Base-by-base conservation (phyloP, 441 rosid species). In the Sinapis alba region DNA sequence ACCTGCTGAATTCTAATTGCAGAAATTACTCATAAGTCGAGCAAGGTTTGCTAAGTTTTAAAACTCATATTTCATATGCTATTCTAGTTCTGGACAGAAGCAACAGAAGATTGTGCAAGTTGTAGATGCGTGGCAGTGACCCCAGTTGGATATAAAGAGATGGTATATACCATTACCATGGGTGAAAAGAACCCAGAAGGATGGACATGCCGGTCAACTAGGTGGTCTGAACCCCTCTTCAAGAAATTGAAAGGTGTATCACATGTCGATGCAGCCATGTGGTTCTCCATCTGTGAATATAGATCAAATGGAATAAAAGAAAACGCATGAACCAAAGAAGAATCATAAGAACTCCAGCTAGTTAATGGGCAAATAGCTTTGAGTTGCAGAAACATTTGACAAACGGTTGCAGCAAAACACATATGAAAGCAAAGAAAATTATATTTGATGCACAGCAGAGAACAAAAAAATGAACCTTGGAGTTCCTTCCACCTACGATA, bases 101-200 rank as follows among this genome's bases (percentile, higher is more conserved):
- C 18, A 51, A 61, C 38, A 54, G 8, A 72, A 15, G 69, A 62
- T 15, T 68, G 38, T 60, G 58, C 18, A 62, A 20, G 18, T 60
- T 11, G 10, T 41, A 56, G 20, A 12, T 59, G 32, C 60, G 9
- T 53, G 36, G 34, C 34, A 69, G 53, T 15, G 12, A 60, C 41
- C 70, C 56, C 12, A 15, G 26, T 19, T 34, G 7, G 23, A 34
- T n/a, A 16, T 20, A 60, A 28, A 36, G 68, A 30, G 69, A 75
- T 65, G 50, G 30, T 63, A 61, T 62, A 65, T 86, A 87, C 98
- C 96, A 84, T 82, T 86, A 87, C 98, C 96, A 84, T 82, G 66
- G 68, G 41, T 21, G 86, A 81, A 81, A 83, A 78, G 82, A 78
- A 83, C 47, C 80, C 63, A 64, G 93, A 83, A 71, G 73, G 81